phyloP scores from a whole-genome alignment of 306 rosid genomes.

The Lagenaria siceraria region DNA sequence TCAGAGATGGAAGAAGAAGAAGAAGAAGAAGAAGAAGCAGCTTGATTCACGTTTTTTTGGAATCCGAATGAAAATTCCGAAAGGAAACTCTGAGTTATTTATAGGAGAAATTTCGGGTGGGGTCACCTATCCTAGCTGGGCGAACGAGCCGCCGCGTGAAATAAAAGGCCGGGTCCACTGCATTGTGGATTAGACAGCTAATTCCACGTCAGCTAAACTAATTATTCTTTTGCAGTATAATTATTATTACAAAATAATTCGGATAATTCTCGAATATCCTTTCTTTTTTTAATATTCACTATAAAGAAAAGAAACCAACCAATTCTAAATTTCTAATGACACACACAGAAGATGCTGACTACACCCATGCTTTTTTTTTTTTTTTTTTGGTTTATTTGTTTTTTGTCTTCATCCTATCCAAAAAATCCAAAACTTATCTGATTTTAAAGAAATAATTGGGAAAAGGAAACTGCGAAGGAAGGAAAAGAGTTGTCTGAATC shows the following conservation, averaged over 20 bases:
- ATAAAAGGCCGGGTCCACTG: neutral
- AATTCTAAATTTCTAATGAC: neutral
- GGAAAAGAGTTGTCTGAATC: neutral
- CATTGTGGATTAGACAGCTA: slow-evolving; percentile 5
- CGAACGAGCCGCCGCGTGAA: slow-evolving; percentile 3
- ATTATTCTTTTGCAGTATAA: neutral
- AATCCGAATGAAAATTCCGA: neutral
- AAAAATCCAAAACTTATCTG: neutral
- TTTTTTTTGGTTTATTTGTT: neutral
- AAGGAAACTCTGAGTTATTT: neutral
- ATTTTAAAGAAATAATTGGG: neutral
- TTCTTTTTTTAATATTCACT: neutral
- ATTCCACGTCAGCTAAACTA: neutral
- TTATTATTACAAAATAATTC: neutral
- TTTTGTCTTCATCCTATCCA: neutral
- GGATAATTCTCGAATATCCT: neutral
- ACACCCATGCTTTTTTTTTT: neutral
- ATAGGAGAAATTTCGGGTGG: neutral
- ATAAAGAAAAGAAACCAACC: neutral
- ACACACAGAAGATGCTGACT: neutral
- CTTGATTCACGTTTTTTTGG: neutral
- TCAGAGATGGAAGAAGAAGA: neutral
- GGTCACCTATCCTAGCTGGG: neutral
- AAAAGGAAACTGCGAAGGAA: neutral
- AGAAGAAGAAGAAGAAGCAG: neutral